phyloP scores from a whole-genome alignment of 1,139 yeast species.

The Meyerozyma sp. region DNA sequence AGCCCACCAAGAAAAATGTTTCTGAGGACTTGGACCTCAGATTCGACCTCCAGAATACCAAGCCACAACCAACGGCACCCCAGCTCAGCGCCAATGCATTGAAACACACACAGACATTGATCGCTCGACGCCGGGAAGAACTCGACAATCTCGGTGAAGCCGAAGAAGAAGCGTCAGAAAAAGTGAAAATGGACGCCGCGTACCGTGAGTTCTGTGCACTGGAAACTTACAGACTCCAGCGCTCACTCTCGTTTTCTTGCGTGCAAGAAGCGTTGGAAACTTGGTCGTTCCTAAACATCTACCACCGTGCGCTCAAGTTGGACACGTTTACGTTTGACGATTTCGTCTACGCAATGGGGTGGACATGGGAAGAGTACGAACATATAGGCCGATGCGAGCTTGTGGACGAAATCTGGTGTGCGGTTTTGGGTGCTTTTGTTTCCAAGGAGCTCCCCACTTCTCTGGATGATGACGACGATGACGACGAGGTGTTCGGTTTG shows the following conservation, averaged over 20 bases:
- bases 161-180: slow-evolving; percentile 20
- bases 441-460: slow-evolving; percentile 29
- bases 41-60: slow-evolving; percentile 37
- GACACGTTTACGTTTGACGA: slow-evolving; percentile 82
- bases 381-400: slow-evolving; percentile 48
- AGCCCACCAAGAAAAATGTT: slow-evolving; percentile 36
- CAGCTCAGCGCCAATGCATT: slow-evolving; percentile 28
- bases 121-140: not conserved
- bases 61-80: slow-evolving; percentile 25
- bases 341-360: slow-evolving; percentile 57
- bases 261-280: slow-evolving; percentile 52
- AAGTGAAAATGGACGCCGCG: slow-evolving; percentile 13
- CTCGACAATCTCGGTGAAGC: slow-evolving; percentile 11
- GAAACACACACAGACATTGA: slow-evolving; percentile 9
- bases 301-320: slow-evolving; percentile 54
- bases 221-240: slow-evolving; percentile 10
- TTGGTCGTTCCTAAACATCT: slow-evolving; percentile 75
- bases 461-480: slow-evolving; percentile 23
- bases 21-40: slow-evolving; percentile 32
- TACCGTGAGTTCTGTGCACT: slow-evolving; percentile 3
- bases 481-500: slow-evolving; percentile 27
- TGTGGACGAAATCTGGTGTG: slow-evolving; percentile 70
- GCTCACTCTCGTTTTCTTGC: slow-evolving; percentile 15
- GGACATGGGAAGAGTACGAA: slow-evolving; percentile 42
- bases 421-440: slow-evolving; percentile 44